Conservation (phyloP, 1,139 yeast genomes). For the Petasospora rhodanensis region DNA sequence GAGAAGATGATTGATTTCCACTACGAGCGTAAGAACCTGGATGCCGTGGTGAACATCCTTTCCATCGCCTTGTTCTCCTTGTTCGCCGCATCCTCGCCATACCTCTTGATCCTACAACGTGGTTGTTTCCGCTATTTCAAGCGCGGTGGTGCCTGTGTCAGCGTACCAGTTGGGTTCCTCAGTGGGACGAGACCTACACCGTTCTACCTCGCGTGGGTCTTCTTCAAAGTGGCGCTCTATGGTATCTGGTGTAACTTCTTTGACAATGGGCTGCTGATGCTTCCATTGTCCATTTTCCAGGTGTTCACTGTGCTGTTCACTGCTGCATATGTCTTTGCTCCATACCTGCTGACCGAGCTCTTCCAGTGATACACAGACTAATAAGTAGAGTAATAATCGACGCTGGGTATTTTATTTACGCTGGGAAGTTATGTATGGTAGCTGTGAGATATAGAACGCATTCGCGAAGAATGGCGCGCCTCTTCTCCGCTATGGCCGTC, state of each 20-base stretch:
- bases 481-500: no score
- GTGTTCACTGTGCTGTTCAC: constrained; percentile 65
- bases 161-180: constrained; percentile 77
- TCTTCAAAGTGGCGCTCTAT: constrained; percentile 86
- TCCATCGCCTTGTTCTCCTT: constrained; percentile 86
- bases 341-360: constrained; percentile 50
- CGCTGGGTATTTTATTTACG: no score
- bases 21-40: constrained; percentile 68
- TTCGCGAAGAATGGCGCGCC: no score
- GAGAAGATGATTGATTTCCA: constrained; percentile 64
- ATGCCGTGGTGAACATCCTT: constrained; percentile 81
- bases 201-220: constrained; percentile 69
- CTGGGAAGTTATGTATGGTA: neutral
- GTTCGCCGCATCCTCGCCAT: constrained; percentile 77
- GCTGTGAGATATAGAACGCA: neutral
- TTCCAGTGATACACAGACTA: constrained; percentile 19
- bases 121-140: constrained; percentile 89
- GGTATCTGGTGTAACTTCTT: constrained; percentile 66
- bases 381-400: no score
- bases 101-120: constrained; percentile 65
- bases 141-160: constrained; percentile 76
- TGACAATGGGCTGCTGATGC: constrained; percentile 59
- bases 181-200: constrained; percentile 82
- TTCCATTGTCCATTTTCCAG: constrained; percentile 71
- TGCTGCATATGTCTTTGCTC: constrained; percentile 76